These are phyloP conservation scores for Cyclocybe aegerita DNA, from an alignment of 768 basidiomycete genomes.

Conservation along the genomic window DNA sequence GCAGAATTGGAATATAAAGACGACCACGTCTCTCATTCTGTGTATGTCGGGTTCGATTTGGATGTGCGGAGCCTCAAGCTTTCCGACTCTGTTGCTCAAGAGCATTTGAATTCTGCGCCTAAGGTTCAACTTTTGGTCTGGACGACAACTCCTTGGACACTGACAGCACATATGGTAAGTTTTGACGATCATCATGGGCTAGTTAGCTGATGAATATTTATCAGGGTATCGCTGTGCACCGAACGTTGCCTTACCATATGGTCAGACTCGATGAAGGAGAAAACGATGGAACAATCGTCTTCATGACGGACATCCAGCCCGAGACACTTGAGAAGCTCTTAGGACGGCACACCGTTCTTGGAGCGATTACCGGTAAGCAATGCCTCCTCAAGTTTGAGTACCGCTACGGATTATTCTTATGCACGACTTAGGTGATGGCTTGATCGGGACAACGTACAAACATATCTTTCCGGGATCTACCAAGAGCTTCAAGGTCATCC, in stretches of 20 bases:
- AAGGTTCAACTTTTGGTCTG: constrained; percentile 72
- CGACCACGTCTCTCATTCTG: constrained; percentile 83
- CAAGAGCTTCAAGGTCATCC: constrained; percentile 50
- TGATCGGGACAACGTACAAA: constrained; percentile 60
- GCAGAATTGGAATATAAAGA: constrained; percentile 92
- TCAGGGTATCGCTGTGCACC: constrained; percentile 88
- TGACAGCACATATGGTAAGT: constrained; percentile 91
- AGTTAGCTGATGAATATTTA: background rate
- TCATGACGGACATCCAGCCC: constrained; percentile 55
- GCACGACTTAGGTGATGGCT: constrained; percentile 38
- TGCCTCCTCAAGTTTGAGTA: background rate
- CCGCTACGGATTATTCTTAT: background rate
- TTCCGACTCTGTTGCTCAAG: too few relatives aligned
- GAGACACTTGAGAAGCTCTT: constrained; percentile 36
- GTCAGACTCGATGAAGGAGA: constrained; percentile 28
- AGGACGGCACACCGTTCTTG: constrained; percentile 34
- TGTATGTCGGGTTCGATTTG: constrained; percentile 81
- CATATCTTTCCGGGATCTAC: constrained; percentile 52
- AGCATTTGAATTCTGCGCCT: constrained; percentile 1
- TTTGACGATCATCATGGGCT: background rate
- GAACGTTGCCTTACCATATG: constrained; percentile 66
- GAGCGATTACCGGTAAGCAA: constrained; percentile 35
- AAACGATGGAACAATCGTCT: constrained; percentile 24
- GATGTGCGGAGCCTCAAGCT: constrained; percentile 24
- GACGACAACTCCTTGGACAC: constrained; percentile 98